Base-by-base conservation (phyloP, 164 flowering plant genomes). In the Houttuynia cordata region DNA sequence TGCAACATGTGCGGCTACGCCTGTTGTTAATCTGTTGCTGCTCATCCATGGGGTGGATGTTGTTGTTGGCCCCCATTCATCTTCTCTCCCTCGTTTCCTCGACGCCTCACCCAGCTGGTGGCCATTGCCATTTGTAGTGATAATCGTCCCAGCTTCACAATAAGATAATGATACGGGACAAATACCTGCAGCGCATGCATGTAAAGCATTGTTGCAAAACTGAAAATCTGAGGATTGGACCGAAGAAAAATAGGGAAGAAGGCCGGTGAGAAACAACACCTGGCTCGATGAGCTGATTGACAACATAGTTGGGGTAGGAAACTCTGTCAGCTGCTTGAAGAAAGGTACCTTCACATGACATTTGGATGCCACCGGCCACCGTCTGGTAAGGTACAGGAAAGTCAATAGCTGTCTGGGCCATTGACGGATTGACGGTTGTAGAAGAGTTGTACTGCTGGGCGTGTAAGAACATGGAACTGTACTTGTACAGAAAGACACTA, bases 41-140 rank as follows among this genome's bases (percentile, higher is more conserved):
- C 3, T 12, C 49, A 10, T 3, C 49, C 49, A 45, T 45, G 14
- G 49, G 2, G 37, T 6, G 3, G 51, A 1, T 49, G 51, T 49
- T 49, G 51, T 3, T 19, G 18, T 49, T 49, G 51, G 30, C 34
- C n/a, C 49, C 30, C 34, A 20, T 53, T 24, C 57, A 13, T 64
- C 67, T 20, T 65, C 68, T 59, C 68, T 65, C 52, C 57, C 62
- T 41, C 68, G 56, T 25, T 65, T 65, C 25, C 41, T 41, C 10
- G 53, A 58, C 39, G 4, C 37, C 2, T 6, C 37, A 2, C 2
- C 4, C 37, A 2, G 37, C 4, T 30, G 37, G 37, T 6, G 6
- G 37, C 37, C 37, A 30, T 30, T 30, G n/a, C n/a, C n/a, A n/a
- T n/a, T n/a, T n/a, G n/a, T n/a, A 2, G 37, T 30, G 6, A 6